Base-by-base conservation (phyloP, 139 green algal species). In the Astrephomene gubernaculifera region DNA sequence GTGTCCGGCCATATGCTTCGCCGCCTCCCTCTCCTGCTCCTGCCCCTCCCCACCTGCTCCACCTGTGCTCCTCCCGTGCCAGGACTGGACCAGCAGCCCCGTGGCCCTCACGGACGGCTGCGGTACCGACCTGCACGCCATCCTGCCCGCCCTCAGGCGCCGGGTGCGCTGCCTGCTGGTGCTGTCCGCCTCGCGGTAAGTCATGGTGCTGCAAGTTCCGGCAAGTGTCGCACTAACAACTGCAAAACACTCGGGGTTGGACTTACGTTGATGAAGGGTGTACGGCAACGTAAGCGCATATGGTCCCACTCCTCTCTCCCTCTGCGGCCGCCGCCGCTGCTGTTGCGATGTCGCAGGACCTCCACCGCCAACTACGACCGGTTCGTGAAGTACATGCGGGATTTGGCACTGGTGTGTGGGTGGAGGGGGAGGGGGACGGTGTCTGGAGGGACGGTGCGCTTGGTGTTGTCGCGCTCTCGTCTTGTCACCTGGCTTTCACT, bases 311-410 rank as follows among this genome's bases (percentile, higher is more conserved):
- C n/a, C n/a, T n/a, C n/a, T n/a, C n/a, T n/a, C n/a, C n/a, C n/a
- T n/a, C n/a, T n/a, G n/a, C n/a, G n/a, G n/a, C n/a, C n/a, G n/a
- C n/a, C n/a, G n/a, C n/a, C n/a, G n/a, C n/a, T n/a, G n/a, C n/a
- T n/a, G n/a, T n/a, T n/a, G n/a, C n/a, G n/a, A n/a, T n/a, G n/a
- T 7, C 4, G 73, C 73, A 81, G 73, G 53, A 70, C 73, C 24
- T 14, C 4, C 8, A 53, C 38, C 35, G 38, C 36, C 10, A 53
- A 70, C 3, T n/a, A 71, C 12, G 60, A 71, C 14, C 63, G n/a
- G 5, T 81, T 81, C 53, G 21, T 36, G 0, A 25, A 33, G 2
- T 52, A 54, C 27, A 81, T 81, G 73, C 53, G 54, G 53, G 73
- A 81, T 7, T 53, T 81, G 24, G 35, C 73, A 9, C 36, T 0